A percentile compares a stretch with the other conserved stretches of the same genome.
Evolutionary conservation across 208 protist genomes (phyloP).

Genomic region (Crithidia sp.): DNA sequence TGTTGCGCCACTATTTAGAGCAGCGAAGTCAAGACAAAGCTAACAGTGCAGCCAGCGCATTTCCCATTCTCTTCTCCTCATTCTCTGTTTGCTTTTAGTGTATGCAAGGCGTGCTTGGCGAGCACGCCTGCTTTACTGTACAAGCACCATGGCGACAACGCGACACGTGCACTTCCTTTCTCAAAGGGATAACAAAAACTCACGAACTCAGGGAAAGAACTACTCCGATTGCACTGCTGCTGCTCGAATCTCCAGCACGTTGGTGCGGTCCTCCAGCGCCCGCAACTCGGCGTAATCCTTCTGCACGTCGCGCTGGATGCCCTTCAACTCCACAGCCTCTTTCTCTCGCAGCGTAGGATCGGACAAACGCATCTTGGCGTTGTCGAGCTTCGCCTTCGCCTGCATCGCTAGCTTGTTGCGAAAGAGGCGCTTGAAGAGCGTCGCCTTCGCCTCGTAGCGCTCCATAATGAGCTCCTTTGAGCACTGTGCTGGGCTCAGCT

Average conservation of each 20-base stretch:
- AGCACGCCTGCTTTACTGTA: too few relatives aligned
- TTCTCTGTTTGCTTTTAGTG: too few relatives aligned
- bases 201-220: too few relatives aligned
- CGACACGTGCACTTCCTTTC: too few relatives aligned
- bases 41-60: too few relatives aligned
- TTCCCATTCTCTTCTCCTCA: too few relatives aligned
- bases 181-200: too few relatives aligned
- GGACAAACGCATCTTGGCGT: constrained; percentile 76
- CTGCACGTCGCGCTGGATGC: constrained; percentile 29
- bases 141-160: too few relatives aligned
- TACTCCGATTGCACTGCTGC: constrained; percentile 16
- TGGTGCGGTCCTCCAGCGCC: constrained; percentile 65
- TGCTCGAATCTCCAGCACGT: constrained; percentile 66
- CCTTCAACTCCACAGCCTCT: constrained; percentile 52
- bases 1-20: too few relatives aligned
- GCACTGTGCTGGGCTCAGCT: constrained; percentile 54
- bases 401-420: constrained; percentile 81
- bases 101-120: too few relatives aligned
- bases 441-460: constrained; percentile 68
- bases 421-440: constrained; percentile 68
- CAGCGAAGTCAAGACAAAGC: too few relatives aligned
- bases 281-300: constrained; percentile 54
- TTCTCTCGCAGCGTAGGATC: constrained; percentile 69
- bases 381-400: constrained; percentile 75
- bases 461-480: constrained; percentile 51